A percentile compares a stretch with the other conserved stretches of the same genome.
Evolutionary conservation across 176 grass and related monocot species (phyloP).

Genomic region (Aechmea fasciata): DNA sequence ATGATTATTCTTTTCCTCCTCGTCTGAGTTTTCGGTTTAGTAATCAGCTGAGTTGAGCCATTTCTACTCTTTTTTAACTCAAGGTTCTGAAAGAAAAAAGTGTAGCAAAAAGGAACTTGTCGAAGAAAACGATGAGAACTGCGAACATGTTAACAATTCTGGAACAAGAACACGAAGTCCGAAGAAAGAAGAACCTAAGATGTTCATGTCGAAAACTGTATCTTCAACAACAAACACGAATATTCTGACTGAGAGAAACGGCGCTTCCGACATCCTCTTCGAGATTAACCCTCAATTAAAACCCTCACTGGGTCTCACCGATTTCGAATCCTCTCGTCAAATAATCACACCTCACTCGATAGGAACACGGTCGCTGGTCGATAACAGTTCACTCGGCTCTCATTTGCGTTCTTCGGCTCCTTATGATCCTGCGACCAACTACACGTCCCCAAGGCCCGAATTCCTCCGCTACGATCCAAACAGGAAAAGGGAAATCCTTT

Average conservation of each 20-base stretch:
- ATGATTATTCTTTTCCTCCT: too few relatives aligned
- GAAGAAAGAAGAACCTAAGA: not conserved
- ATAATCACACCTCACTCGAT: not conserved
- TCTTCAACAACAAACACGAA: not conserved
- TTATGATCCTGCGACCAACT: constrained; percentile 77
- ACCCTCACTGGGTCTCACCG: not conserved
- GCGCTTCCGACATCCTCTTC: not conserved
- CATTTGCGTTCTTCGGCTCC: not conserved
- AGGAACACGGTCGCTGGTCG: too few relatives aligned
- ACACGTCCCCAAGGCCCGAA: constrained; percentile 51
- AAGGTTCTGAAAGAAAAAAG: not conserved
- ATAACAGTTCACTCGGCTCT: not conserved
- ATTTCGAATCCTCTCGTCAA: not conserved
- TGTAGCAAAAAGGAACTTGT: not conserved
- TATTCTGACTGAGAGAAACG: not conserved
- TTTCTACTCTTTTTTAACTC: not conserved
- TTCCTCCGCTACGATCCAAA: constrained; percentile 74
- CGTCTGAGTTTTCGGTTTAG: too few relatives aligned
- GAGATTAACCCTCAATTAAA: not conserved
- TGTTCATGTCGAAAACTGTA: not conserved
- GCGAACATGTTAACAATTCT: not conserved
- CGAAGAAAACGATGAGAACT: not conserved
- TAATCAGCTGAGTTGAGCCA: too few relatives aligned
- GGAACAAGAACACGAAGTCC: not conserved
- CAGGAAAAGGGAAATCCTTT: constrained; percentile 43